Percentiles rank a stretch among this genome's conserved stretches.
phyloP scores from a whole-genome alignment of 1,284 basidiomycete genomes.

The Vanrija sp. region DNA sequence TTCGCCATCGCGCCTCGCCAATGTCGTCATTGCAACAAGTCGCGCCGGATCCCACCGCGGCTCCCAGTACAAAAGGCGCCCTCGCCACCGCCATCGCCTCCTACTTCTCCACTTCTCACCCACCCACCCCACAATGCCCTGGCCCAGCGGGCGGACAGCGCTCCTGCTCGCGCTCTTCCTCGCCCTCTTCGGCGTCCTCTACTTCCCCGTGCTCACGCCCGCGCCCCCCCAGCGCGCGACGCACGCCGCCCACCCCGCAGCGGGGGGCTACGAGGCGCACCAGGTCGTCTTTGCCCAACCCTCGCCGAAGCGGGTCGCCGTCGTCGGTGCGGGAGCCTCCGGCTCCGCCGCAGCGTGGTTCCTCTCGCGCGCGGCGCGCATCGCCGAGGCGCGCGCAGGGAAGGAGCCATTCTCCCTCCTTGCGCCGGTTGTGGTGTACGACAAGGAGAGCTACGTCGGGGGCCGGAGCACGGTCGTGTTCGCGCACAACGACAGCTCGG shows the following conservation, averaged over 20 bases:
- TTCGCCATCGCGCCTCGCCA: too few relatives aligned
- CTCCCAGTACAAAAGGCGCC: too few relatives aligned
- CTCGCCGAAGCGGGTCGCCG: conserved; percentile 56
- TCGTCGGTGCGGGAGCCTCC: conserved; percentile 82
- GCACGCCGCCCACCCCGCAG: background rate
- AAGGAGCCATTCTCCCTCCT: conserved; percentile 53
- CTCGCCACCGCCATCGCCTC: too few relatives aligned
- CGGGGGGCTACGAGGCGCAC: background rate
- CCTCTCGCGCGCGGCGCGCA: conserved; percentile 56
- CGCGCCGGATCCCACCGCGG: background rate
- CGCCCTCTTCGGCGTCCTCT: background rate
- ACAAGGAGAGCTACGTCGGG: conserved; percentile 69
- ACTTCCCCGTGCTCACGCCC: background rate
- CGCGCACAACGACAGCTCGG: conserved; percentile 64
- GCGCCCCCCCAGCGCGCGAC: background rate
- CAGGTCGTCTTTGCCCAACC: background rate
- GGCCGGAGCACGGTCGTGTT: conserved; percentile 73
- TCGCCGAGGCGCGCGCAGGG: conserved; percentile 64
- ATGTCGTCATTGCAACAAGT: background rate
- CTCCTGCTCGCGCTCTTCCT: background rate
- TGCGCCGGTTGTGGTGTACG: conserved; percentile 72
- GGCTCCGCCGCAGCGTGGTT: conserved; percentile 84
- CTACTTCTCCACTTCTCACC: too few relatives aligned
- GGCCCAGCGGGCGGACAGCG: background rate
- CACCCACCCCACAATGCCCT: background rate